A percentile compares a stretch with the other conserved stretches of the same genome.
phyloP scores from a whole-genome alignment of 768 basidiomycete genomes.

The Pleurotus giganteus region DNA sequence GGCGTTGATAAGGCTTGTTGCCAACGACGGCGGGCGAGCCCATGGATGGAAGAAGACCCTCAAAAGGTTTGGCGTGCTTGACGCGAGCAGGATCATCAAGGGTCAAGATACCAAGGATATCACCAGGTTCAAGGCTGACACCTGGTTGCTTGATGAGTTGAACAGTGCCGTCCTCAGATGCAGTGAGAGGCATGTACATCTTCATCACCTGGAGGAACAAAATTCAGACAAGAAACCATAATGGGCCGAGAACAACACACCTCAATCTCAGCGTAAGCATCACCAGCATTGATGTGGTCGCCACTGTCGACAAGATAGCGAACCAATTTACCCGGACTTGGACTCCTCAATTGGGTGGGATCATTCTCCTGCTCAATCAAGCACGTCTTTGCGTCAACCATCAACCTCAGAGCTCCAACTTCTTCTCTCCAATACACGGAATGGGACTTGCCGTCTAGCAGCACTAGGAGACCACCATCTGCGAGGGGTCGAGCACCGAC shows the following conservation, averaged over 20 bases:
- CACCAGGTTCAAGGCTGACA: slow-evolving; percentile 93
- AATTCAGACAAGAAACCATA: slow-evolving; percentile 4
- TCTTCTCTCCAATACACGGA: slow-evolving; percentile 98
- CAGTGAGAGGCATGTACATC: slow-evolving; percentile 99
- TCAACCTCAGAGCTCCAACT: slow-evolving; percentile 87
- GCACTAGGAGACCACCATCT: slow-evolving; percentile 90
- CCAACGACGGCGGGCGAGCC: slow-evolving; percentile 85
- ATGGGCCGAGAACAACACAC: slow-evolving; percentile 37
- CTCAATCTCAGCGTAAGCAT: slow-evolving; percentile 98
- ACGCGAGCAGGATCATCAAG: slow-evolving; percentile 95
- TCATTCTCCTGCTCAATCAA: slow-evolving; percentile 99
- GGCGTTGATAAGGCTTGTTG: slow-evolving; percentile 86
- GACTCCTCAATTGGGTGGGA: slow-evolving; percentile 94
- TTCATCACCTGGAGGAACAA: slow-evolving; percentile 76
- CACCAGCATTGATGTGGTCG: slow-evolving; percentile 95
- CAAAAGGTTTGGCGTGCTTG: slow-evolving; percentile 98
- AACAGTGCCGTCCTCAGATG: slow-evolving; percentile 89
- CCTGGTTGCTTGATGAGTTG: slow-evolving; percentile 99
- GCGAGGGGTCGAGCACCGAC: slow-evolving; percentile 92
- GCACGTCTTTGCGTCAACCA: slow-evolving; percentile 97
- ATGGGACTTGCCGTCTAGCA: slow-evolving; percentile 92
- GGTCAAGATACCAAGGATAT: slow-evolving; percentile 94
- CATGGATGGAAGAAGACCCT: slow-evolving; percentile 86
- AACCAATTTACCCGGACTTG: slow-evolving; percentile 95
- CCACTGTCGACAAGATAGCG: slow-evolving; percentile 95